Conservation (phyloP, 2,329 filamentous ascomycete genomes). For the Coleophoma crateriformis region DNA sequence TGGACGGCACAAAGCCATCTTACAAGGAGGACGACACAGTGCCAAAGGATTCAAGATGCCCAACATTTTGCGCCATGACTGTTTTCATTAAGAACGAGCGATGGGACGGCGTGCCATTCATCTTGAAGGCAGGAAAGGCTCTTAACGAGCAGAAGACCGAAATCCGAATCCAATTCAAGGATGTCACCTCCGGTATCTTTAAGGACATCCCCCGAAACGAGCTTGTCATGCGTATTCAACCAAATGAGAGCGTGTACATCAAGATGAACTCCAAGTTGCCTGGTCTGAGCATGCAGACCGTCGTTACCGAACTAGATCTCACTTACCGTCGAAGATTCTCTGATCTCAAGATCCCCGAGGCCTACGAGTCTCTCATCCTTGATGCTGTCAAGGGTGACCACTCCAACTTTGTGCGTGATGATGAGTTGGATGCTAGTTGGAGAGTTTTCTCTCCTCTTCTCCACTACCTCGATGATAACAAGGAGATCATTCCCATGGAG, state of each 20-base stretch:
- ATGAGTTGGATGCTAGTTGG: constrained; percentile 96
- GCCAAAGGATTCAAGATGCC: constrained; percentile 93
- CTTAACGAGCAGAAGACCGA: constrained; percentile 99
- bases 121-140: constrained; percentile 98
- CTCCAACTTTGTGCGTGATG: constrained; percentile 97
- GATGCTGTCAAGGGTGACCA: constrained; percentile 98
- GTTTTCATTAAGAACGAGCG: constrained; percentile 99
- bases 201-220: constrained; percentile 99
- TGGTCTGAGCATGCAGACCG: constrained; percentile 98
- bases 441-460: constrained; percentile 96
- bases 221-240: constrained; percentile 97
- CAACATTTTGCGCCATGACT: constrained; percentile 95
- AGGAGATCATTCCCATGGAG: constrained; percentile 99
- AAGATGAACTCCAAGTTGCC: constrained; percentile 99
- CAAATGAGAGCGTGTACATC: constrained; percentile 99
- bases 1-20: constrained; percentile 91
- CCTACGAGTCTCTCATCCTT: constrained; percentile 95
- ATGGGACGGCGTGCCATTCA: constrained; percentile 99
- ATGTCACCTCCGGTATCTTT: constrained; percentile 98
- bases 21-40: constrained; percentile 99
- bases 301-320: constrained; percentile 95
- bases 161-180: constrained; percentile 98
- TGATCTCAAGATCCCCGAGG: constrained; percentile 98
- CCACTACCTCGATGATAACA: constrained; percentile 98
- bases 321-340: constrained; percentile 98